Base-by-base conservation (phyloP, 1,284 basidiomycete species). In the Schizophyllum amplum region DNA sequence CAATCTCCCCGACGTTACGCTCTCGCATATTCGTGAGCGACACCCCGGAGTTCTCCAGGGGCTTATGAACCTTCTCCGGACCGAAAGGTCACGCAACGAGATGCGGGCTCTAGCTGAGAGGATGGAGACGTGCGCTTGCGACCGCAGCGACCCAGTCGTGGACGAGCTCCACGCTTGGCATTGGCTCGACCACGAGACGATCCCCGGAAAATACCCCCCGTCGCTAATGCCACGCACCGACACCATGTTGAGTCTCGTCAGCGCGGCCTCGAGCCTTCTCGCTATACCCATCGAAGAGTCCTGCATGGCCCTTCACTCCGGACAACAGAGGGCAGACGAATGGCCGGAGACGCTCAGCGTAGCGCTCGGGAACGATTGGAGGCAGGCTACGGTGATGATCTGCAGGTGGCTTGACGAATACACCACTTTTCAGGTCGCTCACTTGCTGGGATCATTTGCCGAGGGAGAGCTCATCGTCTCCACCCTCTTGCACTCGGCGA, bases 351-450 rank as follows among this genome's bases (percentile, higher is more conserved):
- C 7, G 42, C 52, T 25, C 22, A 47, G 52, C 26, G 23, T 51
- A 22, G 56, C 55, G 33, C 55, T 59, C 9, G 55, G 27, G 25
- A 55, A 52, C 42, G 42, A 47, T 23, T 55, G 54, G 26, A 52
- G 54, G 46, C n/a, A 52, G 4, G 55, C 58, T 22, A 50, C 55
- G 13, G 54, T 53, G 0, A 56, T 56, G 58, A 53, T 59, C 20
- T 59, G 58, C 55, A 24, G 58, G 48, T 59, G 58, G 58, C 52
- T 59, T n/a, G 58, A 59, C 47, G 9, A 53, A 1, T 59, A 59
- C n/a, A 55, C 58, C 6, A 23, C 51, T 17, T 51, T 51, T 23
- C 51, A 51, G 51, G 23, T 51, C 2, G 23, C 26, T 5, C 20
- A 24, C 22, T 23, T 51, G 3, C 23, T 51, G 17, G 51, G 23